A percentile compares a stretch with the other conserved stretches of the same genome.
These are phyloP conservation scores for Coniochaeta hoffmannii DNA, from an alignment of 2,329 filamentous ascomycete genomes.

Conservation along the genomic window DNA sequence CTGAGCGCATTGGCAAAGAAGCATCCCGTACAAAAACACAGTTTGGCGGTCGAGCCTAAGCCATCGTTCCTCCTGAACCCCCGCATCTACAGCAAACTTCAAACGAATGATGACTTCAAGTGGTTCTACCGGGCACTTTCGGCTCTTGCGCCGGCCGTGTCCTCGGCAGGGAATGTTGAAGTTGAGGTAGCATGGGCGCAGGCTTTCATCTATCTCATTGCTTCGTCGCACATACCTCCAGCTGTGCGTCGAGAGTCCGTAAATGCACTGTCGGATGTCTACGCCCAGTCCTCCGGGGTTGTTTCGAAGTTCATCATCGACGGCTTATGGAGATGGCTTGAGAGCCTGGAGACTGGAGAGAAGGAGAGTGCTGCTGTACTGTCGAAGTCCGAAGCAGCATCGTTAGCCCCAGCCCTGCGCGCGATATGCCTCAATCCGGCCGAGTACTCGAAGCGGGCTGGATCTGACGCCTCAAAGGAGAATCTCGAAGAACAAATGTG, in stretches of 20 bases:
- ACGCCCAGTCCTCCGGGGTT: conserved; percentile 43
- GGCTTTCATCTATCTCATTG: conserved; percentile 72
- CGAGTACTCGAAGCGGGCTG: conserved; percentile 33
- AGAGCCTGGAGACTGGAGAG: conserved; percentile 58
- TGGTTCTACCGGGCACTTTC: conserved; percentile 71
- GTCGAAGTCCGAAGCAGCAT: conserved; percentile 56
- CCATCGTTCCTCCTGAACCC: conserved; percentile 81
- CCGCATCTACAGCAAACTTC: conserved; percentile 76
- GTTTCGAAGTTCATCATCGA: conserved; percentile 53
- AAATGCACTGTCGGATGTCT: conserved; percentile 55
- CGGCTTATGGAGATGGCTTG: conserved; percentile 76
- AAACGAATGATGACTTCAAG: conserved; percentile 63
- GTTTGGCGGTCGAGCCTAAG: conserved; percentile 66
- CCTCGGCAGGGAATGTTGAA: conserved; percentile 36
- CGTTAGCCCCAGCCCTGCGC: conserved; percentile 54
- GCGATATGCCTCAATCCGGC: conserved; percentile 55
- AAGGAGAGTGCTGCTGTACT: conserved; percentile 67
- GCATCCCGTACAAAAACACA: conserved; percentile 55
- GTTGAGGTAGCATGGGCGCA: conserved; percentile 72
- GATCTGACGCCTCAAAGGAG: conserved; percentile 34
- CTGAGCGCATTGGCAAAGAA: conserved; percentile 47
- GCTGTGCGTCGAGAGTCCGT: conserved; percentile 57
- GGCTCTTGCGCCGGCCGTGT: conserved; percentile 49
- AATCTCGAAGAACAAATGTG: conserved; percentile 64
- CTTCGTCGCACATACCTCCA: conserved; percentile 52